phyloP scores from a whole-genome alignment of 306 rosid species.

The Delonix regia region DNA sequence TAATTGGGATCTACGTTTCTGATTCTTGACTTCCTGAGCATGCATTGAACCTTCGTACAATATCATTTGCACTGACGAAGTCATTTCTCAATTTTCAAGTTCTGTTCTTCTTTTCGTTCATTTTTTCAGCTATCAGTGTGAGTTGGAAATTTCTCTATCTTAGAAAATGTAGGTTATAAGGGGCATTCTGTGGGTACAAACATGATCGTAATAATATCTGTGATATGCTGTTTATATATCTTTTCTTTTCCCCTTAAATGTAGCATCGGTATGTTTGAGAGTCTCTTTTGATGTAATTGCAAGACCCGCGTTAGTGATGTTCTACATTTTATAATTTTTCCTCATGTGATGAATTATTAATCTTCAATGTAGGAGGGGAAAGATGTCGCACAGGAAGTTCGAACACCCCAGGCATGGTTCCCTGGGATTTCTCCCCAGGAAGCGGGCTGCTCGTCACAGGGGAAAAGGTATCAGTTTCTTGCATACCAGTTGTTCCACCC shows the following conservation, averaged over 20 bases:
- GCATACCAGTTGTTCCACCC: not conserved
- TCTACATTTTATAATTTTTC: not conserved
- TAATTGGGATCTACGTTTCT: not conserved
- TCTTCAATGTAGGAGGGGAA: too few species aligned
- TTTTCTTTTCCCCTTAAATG: too few species aligned
- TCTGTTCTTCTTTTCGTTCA: not conserved
- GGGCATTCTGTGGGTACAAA: not conserved
- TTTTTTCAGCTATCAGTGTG: not conserved
- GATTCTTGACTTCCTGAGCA: not conserved
- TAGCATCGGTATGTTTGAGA: too few species aligned
- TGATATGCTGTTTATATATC: too few species aligned
- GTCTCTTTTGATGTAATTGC: too few species aligned
- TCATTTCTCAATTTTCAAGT: not conserved
- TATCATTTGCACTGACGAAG: not conserved
- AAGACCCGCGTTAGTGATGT: not conserved
- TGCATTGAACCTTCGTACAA: not conserved
- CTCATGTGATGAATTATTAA: not conserved
- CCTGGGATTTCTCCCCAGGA: too few species aligned
- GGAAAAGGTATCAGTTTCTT: too few species aligned
- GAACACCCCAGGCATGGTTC: too few species aligned
- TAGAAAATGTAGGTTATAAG: too few species aligned
- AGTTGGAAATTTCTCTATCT: not conserved
- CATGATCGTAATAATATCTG: not conserved
- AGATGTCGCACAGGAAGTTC: too few species aligned
- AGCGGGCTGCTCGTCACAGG: too few species aligned